These are phyloP conservation scores for Scedosporium boydii DNA, from an alignment of 2,329 filamentous ascomycete species.

Conservation along the genomic window DNA sequence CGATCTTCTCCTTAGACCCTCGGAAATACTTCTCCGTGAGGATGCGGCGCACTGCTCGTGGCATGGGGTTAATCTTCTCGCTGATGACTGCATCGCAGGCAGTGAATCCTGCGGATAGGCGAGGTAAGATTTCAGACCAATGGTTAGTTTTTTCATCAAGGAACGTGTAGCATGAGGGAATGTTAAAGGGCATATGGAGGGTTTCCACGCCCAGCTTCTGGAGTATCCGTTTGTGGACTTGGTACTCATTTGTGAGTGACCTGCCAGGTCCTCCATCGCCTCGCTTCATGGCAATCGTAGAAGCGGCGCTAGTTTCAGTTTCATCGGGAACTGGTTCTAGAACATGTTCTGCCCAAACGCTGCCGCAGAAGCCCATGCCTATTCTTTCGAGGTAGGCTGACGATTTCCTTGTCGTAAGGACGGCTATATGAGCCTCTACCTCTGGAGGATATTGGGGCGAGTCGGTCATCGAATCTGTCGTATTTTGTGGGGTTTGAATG, in stretches of 20 bases:
- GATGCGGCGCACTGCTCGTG: neutral
- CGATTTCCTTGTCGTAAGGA: too few species aligned
- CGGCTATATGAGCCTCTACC: too few species aligned
- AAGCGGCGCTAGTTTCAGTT: neutral
- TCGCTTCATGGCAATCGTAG: constrained; percentile 11
- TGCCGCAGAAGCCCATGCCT: constrained; percentile 10
- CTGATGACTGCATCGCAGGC: neutral
- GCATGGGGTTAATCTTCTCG: neutral
- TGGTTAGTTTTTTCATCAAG: neutral
- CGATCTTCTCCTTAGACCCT: neutral
- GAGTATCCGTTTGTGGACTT: constrained; percentile 6
- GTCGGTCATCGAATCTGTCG: too few species aligned
- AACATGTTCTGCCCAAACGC: constrained; percentile 9
- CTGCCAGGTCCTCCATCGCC: constrained; percentile 9
- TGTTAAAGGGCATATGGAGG: neutral
- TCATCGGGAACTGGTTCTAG: neutral
- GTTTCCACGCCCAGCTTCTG: neutral
- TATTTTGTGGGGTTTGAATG: too few species aligned
- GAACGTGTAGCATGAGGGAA: neutral
- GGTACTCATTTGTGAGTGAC: constrained; percentile 12
- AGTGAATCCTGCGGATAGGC: neutral
- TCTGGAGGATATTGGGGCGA: too few species aligned
- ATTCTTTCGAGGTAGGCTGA: constrained; percentile 5
- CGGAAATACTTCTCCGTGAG: neutral
- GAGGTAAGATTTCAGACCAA: neutral